phyloP scores from a whole-genome alignment of 1,284 basidiomycete species.

The Ustilago sp. region DNA sequence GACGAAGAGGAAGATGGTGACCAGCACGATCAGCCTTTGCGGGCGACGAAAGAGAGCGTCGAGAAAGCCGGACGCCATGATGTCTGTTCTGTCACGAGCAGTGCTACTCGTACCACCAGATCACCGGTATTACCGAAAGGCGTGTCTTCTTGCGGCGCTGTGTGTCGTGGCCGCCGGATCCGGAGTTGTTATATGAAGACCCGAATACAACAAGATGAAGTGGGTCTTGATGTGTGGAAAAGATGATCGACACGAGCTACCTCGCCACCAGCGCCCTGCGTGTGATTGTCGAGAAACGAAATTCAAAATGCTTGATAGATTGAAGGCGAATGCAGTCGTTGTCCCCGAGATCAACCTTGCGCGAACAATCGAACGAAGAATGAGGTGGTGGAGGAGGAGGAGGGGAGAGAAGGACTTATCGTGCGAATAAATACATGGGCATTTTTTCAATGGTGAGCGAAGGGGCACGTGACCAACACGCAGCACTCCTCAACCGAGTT shows the following conservation, averaged over 20 bases:
- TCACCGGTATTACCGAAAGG: background rate
- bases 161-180: background rate
- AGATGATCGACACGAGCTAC: background rate
- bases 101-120: background rate
- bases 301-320: no score
- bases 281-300: background rate
- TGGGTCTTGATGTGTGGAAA: background rate
- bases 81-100: background rate
- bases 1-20: constrained; percentile 52
- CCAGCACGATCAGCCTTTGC: constrained; percentile 57
- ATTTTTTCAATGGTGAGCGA: no score
- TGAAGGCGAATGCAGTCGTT: no score
- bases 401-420: no score
- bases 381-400: no score
- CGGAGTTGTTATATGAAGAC: background rate
- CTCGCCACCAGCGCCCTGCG: background rate
- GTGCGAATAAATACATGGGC: no score
- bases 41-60: constrained; percentile 57
- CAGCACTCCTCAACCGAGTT: no score
- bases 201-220: background rate
- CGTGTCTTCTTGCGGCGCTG: background rate
- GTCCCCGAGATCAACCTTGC: no score
- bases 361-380: no score
- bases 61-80: constrained; percentile 49
- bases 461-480: no score